Conservation (phyloP, 345 rosid genomes). For the Eucalyptus globulus region DNA sequence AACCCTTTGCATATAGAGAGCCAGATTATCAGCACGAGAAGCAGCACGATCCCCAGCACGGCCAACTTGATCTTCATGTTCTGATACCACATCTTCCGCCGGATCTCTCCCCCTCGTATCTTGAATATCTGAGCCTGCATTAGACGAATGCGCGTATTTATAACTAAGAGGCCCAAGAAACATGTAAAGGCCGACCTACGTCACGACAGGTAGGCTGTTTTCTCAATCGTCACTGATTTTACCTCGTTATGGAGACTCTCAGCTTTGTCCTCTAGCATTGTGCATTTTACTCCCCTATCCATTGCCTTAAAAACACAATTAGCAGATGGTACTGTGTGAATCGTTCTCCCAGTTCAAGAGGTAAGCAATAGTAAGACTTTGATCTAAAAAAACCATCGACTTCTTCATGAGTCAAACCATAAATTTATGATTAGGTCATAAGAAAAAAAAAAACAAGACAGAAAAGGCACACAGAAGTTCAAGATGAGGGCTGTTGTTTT, state of each 20-base stretch:
- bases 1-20: slow-evolving; percentile 1
- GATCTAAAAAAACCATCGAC: background rate
- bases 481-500: background rate
- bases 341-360: background rate
- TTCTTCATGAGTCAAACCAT: background rate
- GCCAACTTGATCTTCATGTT: slow-evolving; percentile 5
- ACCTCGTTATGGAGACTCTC: slow-evolving; percentile 64
- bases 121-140: background rate
- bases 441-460: background rate
- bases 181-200: background rate
- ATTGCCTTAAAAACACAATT: slow-evolving; percentile 34
- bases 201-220: background rate
- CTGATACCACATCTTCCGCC: slow-evolving; percentile 3
- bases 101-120: background rate
- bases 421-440: background rate
- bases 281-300: slow-evolving; percentile 64
- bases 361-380: background rate
- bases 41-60: background rate
- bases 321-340: background rate
- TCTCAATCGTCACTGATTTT: background rate
- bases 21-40: background rate
- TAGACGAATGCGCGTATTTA: background rate
- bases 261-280: slow-evolving; percentile 51
- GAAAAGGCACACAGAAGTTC: background rate
- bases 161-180: background rate